Percentiles rank a stretch among this genome's conserved stretches.
These are phyloP conservation scores for Coniella lustricola DNA, from an alignment of 2,329 filamentous ascomycete genomes.

Conservation along the genomic window DNA sequence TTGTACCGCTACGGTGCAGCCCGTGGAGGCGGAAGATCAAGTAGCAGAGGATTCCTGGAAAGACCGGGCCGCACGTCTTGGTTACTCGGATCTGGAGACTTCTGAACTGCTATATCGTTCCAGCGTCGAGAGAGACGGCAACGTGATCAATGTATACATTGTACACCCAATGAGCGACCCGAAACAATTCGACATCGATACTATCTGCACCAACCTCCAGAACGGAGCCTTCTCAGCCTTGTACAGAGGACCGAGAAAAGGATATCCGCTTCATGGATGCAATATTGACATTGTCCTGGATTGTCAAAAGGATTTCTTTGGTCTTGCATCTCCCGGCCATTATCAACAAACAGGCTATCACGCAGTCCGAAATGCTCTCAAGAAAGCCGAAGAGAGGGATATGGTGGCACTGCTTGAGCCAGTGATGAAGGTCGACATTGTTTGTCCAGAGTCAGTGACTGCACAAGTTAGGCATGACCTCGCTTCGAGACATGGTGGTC, in stretches of 20 bases:
- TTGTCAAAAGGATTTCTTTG: constrained; percentile 56
- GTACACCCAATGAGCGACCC: constrained; percentile 43
- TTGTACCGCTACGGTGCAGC: constrained; percentile 62
- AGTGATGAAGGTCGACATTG: constrained; percentile 84
- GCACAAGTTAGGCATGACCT: constrained; percentile 79
- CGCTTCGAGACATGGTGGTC: constrained; percentile 65
- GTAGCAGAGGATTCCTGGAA: constrained; percentile 1
- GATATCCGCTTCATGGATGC: constrained; percentile 72
- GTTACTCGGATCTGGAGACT: constrained; percentile 5
- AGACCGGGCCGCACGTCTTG: constrained; percentile 11
- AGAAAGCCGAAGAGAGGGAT: constrained; percentile 46
- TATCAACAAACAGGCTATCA: constrained; percentile 54
- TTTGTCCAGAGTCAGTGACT: constrained; percentile 73
- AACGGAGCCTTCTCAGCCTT: constrained; percentile 80
- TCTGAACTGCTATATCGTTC: constrained; percentile 32
- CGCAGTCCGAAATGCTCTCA: constrained; percentile 64
- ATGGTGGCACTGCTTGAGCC: constrained; percentile 75
- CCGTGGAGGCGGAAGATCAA: constrained; percentile 37
- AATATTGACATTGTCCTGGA: constrained; percentile 65
- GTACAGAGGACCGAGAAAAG: constrained; percentile 73
- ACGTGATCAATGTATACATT: constrained; percentile 53
- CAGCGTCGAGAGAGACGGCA: constrained; percentile 58
- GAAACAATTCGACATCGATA: constrained; percentile 43
- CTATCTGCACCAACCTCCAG: constrained; percentile 53
- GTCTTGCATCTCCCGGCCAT: constrained; percentile 59